These are phyloP conservation scores for Solanum sitiens DNA, from an alignment of 257 asterid genomes.

Conservation along the genomic window DNA sequence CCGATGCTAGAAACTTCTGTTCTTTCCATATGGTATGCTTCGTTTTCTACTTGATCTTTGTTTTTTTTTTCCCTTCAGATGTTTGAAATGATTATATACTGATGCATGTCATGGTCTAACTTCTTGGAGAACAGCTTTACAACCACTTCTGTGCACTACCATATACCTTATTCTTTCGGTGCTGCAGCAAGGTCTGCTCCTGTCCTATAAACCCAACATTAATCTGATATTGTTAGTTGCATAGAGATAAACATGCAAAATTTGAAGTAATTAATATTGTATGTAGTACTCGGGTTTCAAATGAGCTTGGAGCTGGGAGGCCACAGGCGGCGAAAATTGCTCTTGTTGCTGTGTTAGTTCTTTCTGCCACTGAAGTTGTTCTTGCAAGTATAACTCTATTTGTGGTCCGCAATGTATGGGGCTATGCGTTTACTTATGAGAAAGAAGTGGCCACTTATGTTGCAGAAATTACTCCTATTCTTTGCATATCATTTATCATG, in stretches of 20 bases:
- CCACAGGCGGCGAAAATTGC: slow-evolving; percentile 42
- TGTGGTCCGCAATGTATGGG: slow-evolving; percentile 30
- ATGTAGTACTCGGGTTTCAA: slow-evolving; percentile 42
- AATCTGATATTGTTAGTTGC: neutral
- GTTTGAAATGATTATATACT: neutral
- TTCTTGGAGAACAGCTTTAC: slow-evolving; percentile 42
- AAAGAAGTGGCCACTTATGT: slow-evolving; percentile 44
- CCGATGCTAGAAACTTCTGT: slow-evolving; percentile 73
- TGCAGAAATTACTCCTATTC: slow-evolving; percentile 47
- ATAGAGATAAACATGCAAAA: neutral
- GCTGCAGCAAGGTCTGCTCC: slow-evolving; percentile 63
- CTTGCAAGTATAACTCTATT: slow-evolving; percentile 28
- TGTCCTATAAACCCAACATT: neutral
- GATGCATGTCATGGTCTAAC: neutral
- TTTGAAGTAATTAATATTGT: neutral
- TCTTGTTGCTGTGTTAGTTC: slow-evolving; percentile 25
- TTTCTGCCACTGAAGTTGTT: slow-evolving; percentile 35
- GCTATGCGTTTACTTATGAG: slow-evolving; percentile 49
- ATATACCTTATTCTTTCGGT: slow-evolving; percentile 55
- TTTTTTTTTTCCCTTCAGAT: neutral
- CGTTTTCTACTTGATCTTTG: neutral
- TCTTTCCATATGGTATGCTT: slow-evolving; percentile 50
- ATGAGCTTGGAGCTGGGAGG: slow-evolving; percentile 73
- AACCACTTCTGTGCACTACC: slow-evolving; percentile 43
- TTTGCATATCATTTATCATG: slow-evolving; percentile 41